Evolutionary conservation across 2,329 filamentous ascomycete species (phyloP).

Genomic region (Pleoardoris graminearum): DNA sequence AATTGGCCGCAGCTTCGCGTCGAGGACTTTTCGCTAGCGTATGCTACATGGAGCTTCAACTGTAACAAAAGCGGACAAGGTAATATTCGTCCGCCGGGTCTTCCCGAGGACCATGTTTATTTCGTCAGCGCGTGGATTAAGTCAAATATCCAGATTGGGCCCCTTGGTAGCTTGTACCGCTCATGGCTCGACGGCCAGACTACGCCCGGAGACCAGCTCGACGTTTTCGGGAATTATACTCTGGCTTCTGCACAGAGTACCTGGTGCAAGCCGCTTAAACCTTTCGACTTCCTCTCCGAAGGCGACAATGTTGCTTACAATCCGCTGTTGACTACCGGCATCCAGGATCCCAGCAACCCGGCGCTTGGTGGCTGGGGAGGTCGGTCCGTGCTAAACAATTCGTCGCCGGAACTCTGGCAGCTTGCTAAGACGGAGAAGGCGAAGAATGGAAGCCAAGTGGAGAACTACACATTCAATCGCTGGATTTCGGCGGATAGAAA

Average conservation of each 20-base stretch:
- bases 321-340: constrained; percentile 5
- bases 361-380: constrained; percentile 52
- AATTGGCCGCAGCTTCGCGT: constrained; percentile 14
- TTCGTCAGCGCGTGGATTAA: constrained; percentile 49
- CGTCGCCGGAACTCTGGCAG: constrained; percentile 3
- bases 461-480: constrained; percentile 44
- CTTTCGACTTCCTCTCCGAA: constrained; percentile 15
- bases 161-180: constrained; percentile 40
- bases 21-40: constrained; percentile 10
- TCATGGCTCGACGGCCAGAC: constrained; percentile 54
- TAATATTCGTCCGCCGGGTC: constrained; percentile 10
- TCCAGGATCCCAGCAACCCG: constrained; percentile 27
- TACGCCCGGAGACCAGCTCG: constrained; percentile 38
- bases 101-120: constrained; percentile 11
- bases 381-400: constrained; percentile 35
- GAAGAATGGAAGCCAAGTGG: neutral
- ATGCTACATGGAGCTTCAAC: constrained; percentile 17
- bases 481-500: constrained; percentile 53
- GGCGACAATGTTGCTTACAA: constrained; percentile 23
- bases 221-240: constrained; percentile 48
- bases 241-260: constrained; percentile 30
- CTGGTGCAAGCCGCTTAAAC: constrained; percentile 15
- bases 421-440: constrained; percentile 5
- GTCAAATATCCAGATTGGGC: constrained; percentile 54
- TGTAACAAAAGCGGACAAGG: constrained; percentile 13